These are phyloP conservation scores for Gynandropsis gynandra DNA, from an alignment of 345 rosid genomes.

Conservation along the genomic window DNA sequence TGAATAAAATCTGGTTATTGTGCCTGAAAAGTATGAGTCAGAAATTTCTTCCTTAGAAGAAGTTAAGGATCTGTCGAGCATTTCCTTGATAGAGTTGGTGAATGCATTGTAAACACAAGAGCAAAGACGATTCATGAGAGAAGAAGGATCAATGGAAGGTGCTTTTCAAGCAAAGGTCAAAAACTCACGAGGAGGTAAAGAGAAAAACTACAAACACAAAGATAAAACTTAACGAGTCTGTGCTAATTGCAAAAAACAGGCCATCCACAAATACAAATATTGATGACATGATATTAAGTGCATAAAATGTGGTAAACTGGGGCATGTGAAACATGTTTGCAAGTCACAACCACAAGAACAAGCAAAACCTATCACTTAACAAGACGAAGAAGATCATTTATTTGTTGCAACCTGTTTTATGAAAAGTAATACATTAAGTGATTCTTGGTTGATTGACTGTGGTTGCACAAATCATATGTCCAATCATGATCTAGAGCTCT, in stretches of 20 bases:
- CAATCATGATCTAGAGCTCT: not conserved
- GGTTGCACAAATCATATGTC: conserved; percentile 9
- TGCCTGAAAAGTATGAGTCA: conserved; percentile 13
- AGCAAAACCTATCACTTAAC: not conserved
- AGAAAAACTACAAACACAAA: too few species aligned
- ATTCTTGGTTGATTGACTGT: not conserved
- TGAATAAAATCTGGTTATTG: conserved; percentile 2
- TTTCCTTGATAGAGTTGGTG: conserved; percentile 12
- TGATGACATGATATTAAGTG: not conserved
- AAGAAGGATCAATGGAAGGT: conserved; percentile 1
- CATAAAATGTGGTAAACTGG: conserved; percentile 2
- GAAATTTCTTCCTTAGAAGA: conserved; percentile 10
- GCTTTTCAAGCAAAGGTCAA: not conserved
- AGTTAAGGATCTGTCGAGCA: conserved; percentile 9
- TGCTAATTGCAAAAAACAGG: conserved; percentile 7
- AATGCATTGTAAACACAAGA: conserved; percentile 12
- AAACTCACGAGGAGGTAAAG: not conserved
- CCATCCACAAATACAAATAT: conserved; percentile 6
- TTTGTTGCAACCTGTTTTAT: not conserved
- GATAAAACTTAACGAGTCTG: not conserved
- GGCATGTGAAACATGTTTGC: conserved; percentile 2
- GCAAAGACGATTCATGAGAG: conserved; percentile 6
- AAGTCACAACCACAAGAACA: not conserved
- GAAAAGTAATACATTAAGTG: not conserved
- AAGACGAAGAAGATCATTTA: not conserved